Evolutionary conservation across 2,329 filamentous ascomycete genomes (phyloP).

Genomic region (Fusarium torreyae): DNA sequence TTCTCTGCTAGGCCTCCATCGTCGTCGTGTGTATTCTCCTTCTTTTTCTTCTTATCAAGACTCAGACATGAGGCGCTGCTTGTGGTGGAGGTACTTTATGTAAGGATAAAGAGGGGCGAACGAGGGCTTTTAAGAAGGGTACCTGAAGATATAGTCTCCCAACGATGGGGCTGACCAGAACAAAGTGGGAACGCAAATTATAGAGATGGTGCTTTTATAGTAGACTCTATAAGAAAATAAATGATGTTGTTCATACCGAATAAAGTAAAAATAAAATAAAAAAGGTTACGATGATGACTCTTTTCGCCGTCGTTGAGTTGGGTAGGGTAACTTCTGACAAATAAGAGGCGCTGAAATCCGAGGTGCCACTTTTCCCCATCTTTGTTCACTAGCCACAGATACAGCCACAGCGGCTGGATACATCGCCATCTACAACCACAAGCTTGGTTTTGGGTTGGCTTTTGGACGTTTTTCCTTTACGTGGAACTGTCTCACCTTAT

Average conservation of each 20-base stretch:
- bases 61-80: slow-evolving; percentile 35
- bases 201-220: not conserved
- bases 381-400: slow-evolving; percentile 9
- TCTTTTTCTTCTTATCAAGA: slow-evolving; percentile 28
- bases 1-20: slow-evolving; percentile 35
- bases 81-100: slow-evolving; percentile 31
- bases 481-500: not conserved
- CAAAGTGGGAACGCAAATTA: not conserved
- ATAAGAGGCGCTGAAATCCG: slow-evolving; percentile 25
- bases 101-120: slow-evolving; percentile 36
- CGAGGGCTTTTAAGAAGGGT: slow-evolving; percentile 33
- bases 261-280: not conserved
- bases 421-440: slow-evolving; percentile 29
- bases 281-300: slow-evolving; percentile 35
- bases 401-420: slow-evolving; percentile 21
- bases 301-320: slow-evolving; percentile 38
- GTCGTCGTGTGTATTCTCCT: slow-evolving; percentile 8
- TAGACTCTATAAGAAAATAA: not conserved
- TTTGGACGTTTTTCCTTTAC: not conserved
- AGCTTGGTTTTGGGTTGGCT: slow-evolving; percentile 20
- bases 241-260: slow-evolving; percentile 13
- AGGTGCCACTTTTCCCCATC: slow-evolving; percentile 16
- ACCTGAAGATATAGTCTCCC: not conserved
- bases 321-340: slow-evolving; percentile 22
- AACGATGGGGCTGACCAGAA: slow-evolving; percentile 7